Percentiles rank a stretch among this genome's conserved stretches.
phyloP scores from a whole-genome alignment of 176 grass and related monocot genomes.

The Aegilops umbellulata region DNA sequence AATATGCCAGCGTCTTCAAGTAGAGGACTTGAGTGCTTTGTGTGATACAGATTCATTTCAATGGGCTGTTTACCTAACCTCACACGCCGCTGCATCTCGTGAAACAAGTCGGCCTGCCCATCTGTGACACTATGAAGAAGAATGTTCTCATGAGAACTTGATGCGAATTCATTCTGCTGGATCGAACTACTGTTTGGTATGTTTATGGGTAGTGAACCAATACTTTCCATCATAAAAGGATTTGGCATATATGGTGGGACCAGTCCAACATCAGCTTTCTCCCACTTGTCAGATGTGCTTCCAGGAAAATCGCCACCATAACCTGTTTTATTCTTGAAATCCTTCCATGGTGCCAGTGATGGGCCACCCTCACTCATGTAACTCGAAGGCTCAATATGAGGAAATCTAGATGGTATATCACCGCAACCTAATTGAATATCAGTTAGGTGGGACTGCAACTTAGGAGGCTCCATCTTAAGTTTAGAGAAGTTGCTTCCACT shows the following conservation, averaged over 20 bases:
- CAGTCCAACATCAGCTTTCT: constrained; percentile 52
- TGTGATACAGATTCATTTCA: constrained; percentile 35
- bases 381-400: constrained; percentile 44
- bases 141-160: constrained; percentile 39
- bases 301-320: constrained; percentile 45
- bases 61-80: constrained; percentile 47
- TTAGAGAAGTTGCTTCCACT: constrained; percentile 76
- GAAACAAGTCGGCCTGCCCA: constrained; percentile 43
- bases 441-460: constrained; percentile 78
- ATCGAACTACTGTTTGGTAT: constrained; percentile 39
- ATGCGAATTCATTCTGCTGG: constrained; percentile 45
- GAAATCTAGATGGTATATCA: constrained; percentile 64
- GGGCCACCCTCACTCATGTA: constrained; percentile 57
- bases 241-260: constrained; percentile 58
- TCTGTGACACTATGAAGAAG: constrained; percentile 47
- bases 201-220: constrained; percentile 45
- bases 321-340: constrained; percentile 44
- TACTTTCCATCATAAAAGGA: constrained; percentile 53
- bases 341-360: constrained; percentile 39
- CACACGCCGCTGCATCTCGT: constrained; percentile 43
- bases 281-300: constrained; percentile 44
- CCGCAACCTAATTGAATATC: constrained; percentile 87
- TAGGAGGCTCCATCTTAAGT: constrained; percentile 60
- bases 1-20: constrained; percentile 35
- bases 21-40: constrained; percentile 37